These are phyloP conservation scores for Xylaria longipes DNA, from an alignment of 495 filamentous ascomycete species.

Conservation along the genomic window DNA sequence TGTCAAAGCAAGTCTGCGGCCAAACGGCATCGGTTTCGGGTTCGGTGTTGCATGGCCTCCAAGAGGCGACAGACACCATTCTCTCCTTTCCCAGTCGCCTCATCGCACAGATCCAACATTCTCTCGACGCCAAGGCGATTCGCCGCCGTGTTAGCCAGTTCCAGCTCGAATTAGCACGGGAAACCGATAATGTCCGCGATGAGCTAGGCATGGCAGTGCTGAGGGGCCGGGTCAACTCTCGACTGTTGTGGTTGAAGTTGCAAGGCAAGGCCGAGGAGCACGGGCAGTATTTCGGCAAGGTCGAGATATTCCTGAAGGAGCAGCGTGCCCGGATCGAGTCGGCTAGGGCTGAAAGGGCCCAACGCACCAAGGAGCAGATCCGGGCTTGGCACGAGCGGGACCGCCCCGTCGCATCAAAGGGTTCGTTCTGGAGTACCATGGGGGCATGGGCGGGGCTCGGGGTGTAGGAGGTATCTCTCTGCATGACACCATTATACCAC, in stretches of 20 bases:
- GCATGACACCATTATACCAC: slow-evolving; percentile 33
- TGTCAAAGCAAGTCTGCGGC: slow-evolving; percentile 41
- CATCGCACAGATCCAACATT: slow-evolving; percentile 33
- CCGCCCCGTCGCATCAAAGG: slow-evolving; percentile 26
- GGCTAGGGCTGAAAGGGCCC: slow-evolving; percentile 33
- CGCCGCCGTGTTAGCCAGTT: slow-evolving; percentile 29
- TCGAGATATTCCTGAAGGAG: slow-evolving; percentile 41
- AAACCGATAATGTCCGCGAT: slow-evolving; percentile 39
- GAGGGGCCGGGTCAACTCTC: slow-evolving; percentile 51
- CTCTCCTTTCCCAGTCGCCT: slow-evolving; percentile 29
- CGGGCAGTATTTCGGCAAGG: slow-evolving; percentile 49
- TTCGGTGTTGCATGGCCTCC: slow-evolving; percentile 34
- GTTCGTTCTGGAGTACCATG: slow-evolving; percentile 34
- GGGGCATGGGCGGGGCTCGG: slow-evolving; percentile 23
- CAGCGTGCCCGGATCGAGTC: slow-evolving; percentile 35
- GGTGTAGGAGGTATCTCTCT: slow-evolving; percentile 23
- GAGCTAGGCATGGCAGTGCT: slow-evolving; percentile 44
- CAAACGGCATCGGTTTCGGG: slow-evolving; percentile 41
- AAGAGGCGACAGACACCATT: slow-evolving; percentile 35
- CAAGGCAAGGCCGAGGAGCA: slow-evolving; percentile 50
- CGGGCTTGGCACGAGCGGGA: slow-evolving; percentile 33
- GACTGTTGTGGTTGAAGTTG: slow-evolving; percentile 55
- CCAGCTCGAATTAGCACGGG: slow-evolving; percentile 32
- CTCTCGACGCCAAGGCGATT: slow-evolving; percentile 33
- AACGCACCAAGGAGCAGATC: slow-evolving; percentile 33